Conservation (phyloP, 768 basidiomycete species). For the Cystofilobasidium bisporidii region DNA sequence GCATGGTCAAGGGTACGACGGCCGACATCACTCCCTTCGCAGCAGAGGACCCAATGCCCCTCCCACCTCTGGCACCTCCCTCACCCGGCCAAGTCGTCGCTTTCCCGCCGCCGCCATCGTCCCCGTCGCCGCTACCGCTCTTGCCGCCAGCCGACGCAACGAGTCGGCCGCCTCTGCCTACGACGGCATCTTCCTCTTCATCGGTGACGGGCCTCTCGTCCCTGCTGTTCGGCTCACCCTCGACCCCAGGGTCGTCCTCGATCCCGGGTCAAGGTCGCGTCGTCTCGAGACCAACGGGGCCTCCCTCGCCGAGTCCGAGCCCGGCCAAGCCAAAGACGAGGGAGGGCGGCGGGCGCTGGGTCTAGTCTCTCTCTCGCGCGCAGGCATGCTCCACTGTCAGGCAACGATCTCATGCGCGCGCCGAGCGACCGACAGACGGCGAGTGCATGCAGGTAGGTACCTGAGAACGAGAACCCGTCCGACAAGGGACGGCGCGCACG, state of each 20-base stretch:
- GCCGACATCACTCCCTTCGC: not conserved
- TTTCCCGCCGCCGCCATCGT: not conserved
- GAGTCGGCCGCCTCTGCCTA: not conserved
- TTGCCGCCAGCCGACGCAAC: not conserved
- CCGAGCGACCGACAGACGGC: too few species aligned
- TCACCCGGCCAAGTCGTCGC: not conserved
- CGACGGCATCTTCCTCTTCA: not conserved
- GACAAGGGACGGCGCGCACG: too few species aligned
- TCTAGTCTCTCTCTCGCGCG: too few species aligned
- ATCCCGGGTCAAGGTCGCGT: not conserved
- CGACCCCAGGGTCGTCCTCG: not conserved
- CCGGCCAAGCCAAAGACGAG: not conserved
- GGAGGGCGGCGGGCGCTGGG: not conserved
- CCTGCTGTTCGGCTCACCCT: not conserved
- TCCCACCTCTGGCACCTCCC: not conserved
- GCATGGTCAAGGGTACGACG: not conserved
- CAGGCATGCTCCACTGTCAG: too few species aligned
- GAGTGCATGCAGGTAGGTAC: too few species aligned
- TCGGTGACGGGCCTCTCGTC: not conserved
- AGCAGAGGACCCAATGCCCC: not conserved
- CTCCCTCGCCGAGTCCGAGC: not conserved
- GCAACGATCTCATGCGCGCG: too few species aligned
- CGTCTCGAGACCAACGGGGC: not conserved
- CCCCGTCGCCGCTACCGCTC: not conserved
- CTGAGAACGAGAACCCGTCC: too few species aligned